A percentile compares a stretch with the other conserved stretches of the same genome.
Evolutionary conservation across 1,284 basidiomycete genomes (phyloP).

Genomic region (Thecaphora thlaspeos): DNA sequence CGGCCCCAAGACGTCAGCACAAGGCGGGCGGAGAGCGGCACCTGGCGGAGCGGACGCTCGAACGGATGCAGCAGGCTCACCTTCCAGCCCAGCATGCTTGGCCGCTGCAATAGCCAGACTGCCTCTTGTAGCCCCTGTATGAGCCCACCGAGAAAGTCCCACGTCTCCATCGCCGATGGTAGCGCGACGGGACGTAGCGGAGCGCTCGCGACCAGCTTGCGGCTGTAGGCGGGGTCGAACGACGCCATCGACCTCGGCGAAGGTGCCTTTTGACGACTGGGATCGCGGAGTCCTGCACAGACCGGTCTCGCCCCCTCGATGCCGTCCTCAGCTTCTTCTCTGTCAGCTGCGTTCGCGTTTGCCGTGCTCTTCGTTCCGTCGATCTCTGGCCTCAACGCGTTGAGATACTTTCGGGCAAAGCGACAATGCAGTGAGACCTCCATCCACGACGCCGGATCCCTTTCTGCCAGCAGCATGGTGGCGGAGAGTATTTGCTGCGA

Average conservation of each 20-base stretch:
- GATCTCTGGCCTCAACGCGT: background rate
- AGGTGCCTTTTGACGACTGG: conserved; percentile 19
- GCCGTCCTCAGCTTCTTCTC: too few species aligned
- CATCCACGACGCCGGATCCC: conserved; percentile 15
- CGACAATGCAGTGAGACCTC: conserved; percentile 33
- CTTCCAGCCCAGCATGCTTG: background rate
- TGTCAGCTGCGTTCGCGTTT: too few species aligned
- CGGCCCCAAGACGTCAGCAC: too few species aligned
- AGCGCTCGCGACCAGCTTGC: conserved; percentile 71
- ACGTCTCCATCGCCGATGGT: conserved; percentile 63
- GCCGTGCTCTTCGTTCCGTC: too few species aligned
- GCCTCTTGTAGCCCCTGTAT: conserved; percentile 66
- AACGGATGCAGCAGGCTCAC: too few species aligned
- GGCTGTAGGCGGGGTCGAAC: conserved; percentile 71
- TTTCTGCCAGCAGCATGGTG: conserved; percentile 10
- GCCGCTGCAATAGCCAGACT: conserved; percentile 16
- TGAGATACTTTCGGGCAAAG: conserved; percentile 23
- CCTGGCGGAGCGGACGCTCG: too few species aligned
- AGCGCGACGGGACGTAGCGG: conserved; percentile 69
- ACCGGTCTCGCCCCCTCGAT: too few species aligned
- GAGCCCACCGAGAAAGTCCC: conserved; percentile 63
- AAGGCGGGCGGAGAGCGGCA: too few species aligned
- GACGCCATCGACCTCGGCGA: conserved; percentile 64
- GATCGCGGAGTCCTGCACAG: too few species aligned
- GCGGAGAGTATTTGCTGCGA: conserved; percentile 34